These are phyloP conservation scores for Wickerhamiella alocasiicola DNA, from an alignment of 805 yeast species.

Conservation along the genomic window DNA sequence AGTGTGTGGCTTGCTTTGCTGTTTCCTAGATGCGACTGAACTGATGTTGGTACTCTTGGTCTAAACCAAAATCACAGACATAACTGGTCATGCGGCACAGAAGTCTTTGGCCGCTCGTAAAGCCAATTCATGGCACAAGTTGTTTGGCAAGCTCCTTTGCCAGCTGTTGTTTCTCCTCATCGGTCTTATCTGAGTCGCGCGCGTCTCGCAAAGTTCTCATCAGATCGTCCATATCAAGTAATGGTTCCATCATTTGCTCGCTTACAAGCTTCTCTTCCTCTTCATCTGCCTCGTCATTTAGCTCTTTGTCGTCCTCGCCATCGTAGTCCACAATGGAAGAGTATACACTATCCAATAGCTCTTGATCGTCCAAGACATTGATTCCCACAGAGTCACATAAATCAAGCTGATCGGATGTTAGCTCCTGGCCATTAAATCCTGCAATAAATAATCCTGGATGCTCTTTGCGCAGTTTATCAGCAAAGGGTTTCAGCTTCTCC, in stretches of 20 bases:
- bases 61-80: too few relatives aligned
- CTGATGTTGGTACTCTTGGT: too few relatives aligned
- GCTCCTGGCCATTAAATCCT: slow-evolving; percentile 15
- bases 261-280: neutral
- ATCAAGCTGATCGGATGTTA: slow-evolving; percentile 13
- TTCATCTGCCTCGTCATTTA: neutral
- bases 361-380: slow-evolving; percentile 5
- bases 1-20: too few relatives aligned
- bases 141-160: slow-evolving; percentile 27
- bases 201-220: slow-evolving; percentile 22
- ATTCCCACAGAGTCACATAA: slow-evolving; percentile 9
- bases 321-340: slow-evolving; percentile 5
- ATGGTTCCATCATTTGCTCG: neutral
- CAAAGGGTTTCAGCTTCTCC: slow-evolving; percentile 9
- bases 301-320: neutral
- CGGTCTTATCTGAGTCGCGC: slow-evolving; percentile 18
- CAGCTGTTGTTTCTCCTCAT: slow-evolving; percentile 25
- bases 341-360: slow-evolving; percentile 7
- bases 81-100: too few relatives aligned
- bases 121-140: slow-evolving; percentile 15
- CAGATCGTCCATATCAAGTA: slow-evolving; percentile 24
- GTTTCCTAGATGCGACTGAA: too few relatives aligned
- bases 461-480: neutral
- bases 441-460: slow-evolving; percentile 13
- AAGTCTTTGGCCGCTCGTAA: too few relatives aligned